Conservation (phyloP, 164 flowering plant genomes). For the Aristolochia californica region DNA sequence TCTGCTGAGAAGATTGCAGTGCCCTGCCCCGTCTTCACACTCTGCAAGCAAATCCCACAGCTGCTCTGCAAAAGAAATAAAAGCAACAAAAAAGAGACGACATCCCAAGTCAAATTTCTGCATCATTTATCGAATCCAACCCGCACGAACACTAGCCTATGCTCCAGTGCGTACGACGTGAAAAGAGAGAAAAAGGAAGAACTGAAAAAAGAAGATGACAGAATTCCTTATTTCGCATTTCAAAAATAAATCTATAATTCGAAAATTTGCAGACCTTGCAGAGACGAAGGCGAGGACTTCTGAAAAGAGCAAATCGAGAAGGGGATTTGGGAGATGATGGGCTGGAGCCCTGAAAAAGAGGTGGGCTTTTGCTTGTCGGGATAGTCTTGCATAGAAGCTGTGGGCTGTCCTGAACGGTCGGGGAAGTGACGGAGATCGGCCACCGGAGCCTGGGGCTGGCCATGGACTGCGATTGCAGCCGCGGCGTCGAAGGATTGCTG, state of each 20-base stretch:
- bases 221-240: too few species aligned
- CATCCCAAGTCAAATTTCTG: slow-evolving; percentile 1
- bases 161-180: slow-evolving; percentile 6
- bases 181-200: background rate
- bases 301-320: slow-evolving; percentile 59
- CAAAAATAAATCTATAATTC: too few species aligned
- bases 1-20: slow-evolving; percentile 90
- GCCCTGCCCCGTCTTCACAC: slow-evolving; percentile 81
- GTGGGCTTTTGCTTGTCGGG: slow-evolving; percentile 23
- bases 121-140: slow-evolving; percentile 8
- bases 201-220: background rate
- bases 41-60: slow-evolving; percentile 78
- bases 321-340: slow-evolving; percentile 80
- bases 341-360: slow-evolving; percentile 22
- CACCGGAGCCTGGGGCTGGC: slow-evolving; percentile 23
- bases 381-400: slow-evolving; percentile 46
- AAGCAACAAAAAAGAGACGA: background rate
- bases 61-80: slow-evolving; percentile 41
- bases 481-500: slow-evolving; percentile 59
- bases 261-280: slow-evolving; percentile 33
- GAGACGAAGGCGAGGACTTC: slow-evolving; percentile 47
- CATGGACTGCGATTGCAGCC: slow-evolving; percentile 26
- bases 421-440: slow-evolving; percentile 10
- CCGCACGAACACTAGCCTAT: slow-evolving; percentile 9
- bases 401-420: slow-evolving; percentile 28